Evolutionary conservation across 2,329 filamentous ascomycete species (phyloP).

Genomic region (Arthrobotrys sphaeroides): DNA sequence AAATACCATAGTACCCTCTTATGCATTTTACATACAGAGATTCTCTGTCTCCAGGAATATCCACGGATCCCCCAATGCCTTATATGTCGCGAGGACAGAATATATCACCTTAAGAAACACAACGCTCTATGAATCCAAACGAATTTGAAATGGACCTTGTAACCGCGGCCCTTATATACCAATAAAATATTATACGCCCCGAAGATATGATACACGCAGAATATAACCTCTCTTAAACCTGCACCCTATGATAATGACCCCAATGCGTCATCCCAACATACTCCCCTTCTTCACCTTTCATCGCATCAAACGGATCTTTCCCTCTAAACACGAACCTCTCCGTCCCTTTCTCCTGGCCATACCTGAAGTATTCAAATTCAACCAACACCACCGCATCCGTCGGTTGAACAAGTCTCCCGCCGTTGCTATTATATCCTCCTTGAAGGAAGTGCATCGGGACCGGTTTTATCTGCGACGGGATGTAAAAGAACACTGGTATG

Average conservation of each 20-base stretch:
- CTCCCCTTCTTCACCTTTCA: background rate
- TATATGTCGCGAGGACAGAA: too few species aligned
- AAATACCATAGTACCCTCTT: too few species aligned
- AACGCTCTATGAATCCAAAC: too few species aligned
- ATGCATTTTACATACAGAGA: too few species aligned
- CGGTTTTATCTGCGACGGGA: background rate
- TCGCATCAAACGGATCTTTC: background rate
- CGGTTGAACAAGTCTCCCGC: background rate
- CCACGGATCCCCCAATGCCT: too few species aligned
- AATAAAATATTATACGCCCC: too few species aligned
- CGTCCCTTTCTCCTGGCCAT: background rate
- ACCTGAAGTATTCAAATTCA: constrained; percentile 5
- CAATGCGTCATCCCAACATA: background rate
- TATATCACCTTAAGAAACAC: too few species aligned
- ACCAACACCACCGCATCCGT: constrained; percentile 2
- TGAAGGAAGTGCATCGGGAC: background rate
- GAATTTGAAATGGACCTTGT: too few species aligned
- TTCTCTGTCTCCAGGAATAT: too few species aligned
- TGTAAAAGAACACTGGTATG: background rate
- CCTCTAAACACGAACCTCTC: constrained; percentile 13
- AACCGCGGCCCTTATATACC: too few species aligned
- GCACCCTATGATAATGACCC: constrained; percentile 16
- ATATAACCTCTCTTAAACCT: background rate
- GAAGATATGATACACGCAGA: too few species aligned
- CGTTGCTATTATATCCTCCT: constrained; percentile 4